Conservation (phyloP, 345 rosid genomes). For the Salix viminalis region DNA sequence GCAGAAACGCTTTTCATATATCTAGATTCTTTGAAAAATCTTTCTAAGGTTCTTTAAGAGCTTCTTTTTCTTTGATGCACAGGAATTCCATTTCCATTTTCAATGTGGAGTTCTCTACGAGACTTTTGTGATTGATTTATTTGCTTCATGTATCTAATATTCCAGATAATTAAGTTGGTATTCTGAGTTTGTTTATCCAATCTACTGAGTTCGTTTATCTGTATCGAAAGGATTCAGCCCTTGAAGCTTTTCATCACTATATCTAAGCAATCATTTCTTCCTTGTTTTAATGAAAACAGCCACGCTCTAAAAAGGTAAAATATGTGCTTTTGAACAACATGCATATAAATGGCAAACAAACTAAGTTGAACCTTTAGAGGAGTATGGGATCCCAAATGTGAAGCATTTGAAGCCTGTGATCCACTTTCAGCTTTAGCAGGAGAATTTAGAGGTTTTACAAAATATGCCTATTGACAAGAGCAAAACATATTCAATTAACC, state of each 20-base stretch:
- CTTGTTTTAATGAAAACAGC: background rate
- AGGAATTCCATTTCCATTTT: background rate
- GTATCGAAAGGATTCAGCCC: background rate
- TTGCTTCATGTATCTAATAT: background rate
- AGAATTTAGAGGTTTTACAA: constrained; percentile 50
- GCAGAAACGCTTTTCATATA: background rate
- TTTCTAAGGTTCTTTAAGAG: background rate
- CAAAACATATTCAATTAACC: constrained; percentile 1
- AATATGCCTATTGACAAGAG: constrained; percentile 50
- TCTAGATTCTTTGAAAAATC: background rate
- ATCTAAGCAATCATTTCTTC: background rate
- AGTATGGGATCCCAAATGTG: constrained; percentile 51
- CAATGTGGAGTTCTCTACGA: background rate
- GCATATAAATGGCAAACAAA: background rate
- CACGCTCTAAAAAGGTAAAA: background rate
- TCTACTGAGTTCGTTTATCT: background rate
- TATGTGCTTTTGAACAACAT: background rate
- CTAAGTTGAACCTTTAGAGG: constrained; percentile 52
- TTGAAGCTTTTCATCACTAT: background rate
- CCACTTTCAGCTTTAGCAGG: constrained; percentile 46
- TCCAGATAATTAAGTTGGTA: background rate
- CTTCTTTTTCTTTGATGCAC: background rate
- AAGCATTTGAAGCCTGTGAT: constrained; percentile 41
- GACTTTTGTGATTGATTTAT: background rate
- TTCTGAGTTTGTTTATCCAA: background rate